Conservation (phyloP, 176 grass and related monocot genomes). For the Elaeis guineensis region DNA sequence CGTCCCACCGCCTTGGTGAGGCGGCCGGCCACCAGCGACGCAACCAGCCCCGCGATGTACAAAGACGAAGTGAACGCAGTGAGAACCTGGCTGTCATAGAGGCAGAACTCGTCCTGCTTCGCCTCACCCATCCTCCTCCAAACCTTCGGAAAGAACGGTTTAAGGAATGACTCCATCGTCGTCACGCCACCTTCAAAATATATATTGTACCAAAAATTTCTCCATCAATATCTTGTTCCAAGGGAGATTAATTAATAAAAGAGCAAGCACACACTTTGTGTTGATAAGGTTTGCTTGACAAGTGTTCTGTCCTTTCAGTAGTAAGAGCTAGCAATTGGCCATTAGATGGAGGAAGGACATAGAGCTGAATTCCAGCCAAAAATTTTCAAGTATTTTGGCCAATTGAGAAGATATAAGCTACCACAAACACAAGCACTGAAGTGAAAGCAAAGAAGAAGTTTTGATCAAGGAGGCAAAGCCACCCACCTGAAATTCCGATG, state of each 20-base stretch:
- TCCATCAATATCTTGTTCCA: too few species aligned
- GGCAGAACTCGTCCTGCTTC: conserved; percentile 47
- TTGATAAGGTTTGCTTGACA: too few species aligned
- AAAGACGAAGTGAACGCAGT: conserved; percentile 81
- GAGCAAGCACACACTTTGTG: too few species aligned
- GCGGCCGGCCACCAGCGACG: conserved; percentile 47
- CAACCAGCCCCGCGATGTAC: conserved; percentile 56
- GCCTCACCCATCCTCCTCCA: conserved; percentile 30
- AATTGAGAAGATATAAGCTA: too few species aligned
- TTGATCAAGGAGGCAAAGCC: neutral
- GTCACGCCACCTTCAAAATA: conserved; percentile 46
- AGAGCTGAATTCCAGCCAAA: neutral
- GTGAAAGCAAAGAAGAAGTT: neutral
- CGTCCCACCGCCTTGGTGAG: conserved; percentile 53
- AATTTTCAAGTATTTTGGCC: too few species aligned
- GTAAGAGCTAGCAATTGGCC: too few species aligned
- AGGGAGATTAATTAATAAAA: too few species aligned
- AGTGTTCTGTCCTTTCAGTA: too few species aligned
- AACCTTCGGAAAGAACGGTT: conserved; percentile 52
- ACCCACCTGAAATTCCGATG: conserved; percentile 71
- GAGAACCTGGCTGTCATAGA: conserved; percentile 66
- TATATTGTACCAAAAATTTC: too few species aligned
- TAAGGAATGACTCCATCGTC: conserved; percentile 62
- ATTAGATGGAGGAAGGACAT: too few species aligned
- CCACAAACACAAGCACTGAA: too few species aligned